Percentiles rank a stretch among this genome's conserved stretches.
phyloP scores from a whole-genome alignment of 768 basidiomycete species.

The Postia placenta region DNA sequence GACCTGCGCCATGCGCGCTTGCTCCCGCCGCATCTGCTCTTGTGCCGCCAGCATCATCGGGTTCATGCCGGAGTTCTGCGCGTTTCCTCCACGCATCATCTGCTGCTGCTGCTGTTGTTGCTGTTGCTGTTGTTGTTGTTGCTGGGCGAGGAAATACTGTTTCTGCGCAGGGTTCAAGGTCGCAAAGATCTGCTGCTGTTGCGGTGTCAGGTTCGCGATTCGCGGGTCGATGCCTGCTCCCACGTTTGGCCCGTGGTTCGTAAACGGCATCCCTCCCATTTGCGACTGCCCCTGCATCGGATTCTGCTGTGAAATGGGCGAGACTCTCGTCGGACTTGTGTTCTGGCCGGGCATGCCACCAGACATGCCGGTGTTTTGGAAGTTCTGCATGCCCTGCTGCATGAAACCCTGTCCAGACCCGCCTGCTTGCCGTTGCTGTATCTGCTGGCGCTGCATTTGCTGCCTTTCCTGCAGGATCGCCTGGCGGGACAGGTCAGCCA shows the following conservation, averaged over 20 bases:
- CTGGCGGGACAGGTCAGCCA: constrained; percentile 3
- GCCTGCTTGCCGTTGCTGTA: constrained; percentile 9
- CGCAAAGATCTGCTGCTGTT: constrained; percentile 18
- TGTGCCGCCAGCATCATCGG: constrained; percentile 29
- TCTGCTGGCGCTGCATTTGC: constrained; percentile 27
- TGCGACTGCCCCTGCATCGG: constrained; percentile 14
- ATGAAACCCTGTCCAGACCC: not conserved
- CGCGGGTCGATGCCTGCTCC: constrained; percentile 17
- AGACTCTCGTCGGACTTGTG: constrained; percentile 19
- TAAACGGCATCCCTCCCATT: constrained; percentile 6
- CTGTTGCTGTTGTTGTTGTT: constrained; percentile 41
- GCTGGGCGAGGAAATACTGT: too few relatives aligned
- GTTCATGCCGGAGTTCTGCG: constrained; percentile 7
- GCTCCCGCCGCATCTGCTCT: constrained; percentile 23
- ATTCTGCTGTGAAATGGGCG: constrained; percentile 14
- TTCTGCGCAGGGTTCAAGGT: too few relatives aligned
- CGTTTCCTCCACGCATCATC: constrained; percentile 16
- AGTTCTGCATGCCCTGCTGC: constrained; percentile 5
- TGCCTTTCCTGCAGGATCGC: constrained; percentile 17
- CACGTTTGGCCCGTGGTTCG: constrained; percentile 9
- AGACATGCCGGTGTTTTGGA: constrained; percentile 9
- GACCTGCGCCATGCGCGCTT: constrained; percentile 38
- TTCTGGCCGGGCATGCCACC: constrained; percentile 11
- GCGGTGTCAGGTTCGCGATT: constrained; percentile 19
- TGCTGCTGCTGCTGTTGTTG: constrained; percentile 30